These are phyloP conservation scores for Xylaria digitata DNA, from an alignment of 2,329 filamentous ascomycete species.

Conservation along the genomic window DNA sequence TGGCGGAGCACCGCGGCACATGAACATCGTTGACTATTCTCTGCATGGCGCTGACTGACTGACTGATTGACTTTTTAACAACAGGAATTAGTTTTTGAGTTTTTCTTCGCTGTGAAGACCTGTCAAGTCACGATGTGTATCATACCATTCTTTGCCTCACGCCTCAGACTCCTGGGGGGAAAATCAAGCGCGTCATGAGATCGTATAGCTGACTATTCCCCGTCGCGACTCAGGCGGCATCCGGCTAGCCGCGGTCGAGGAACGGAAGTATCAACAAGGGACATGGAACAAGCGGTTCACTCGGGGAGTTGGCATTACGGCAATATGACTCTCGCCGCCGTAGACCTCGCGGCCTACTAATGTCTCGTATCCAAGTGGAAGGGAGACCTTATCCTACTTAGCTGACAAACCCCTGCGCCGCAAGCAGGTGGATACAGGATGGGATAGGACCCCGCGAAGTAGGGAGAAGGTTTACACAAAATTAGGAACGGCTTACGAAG, in stretches of 20 bases:
- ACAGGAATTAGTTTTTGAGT: slow-evolving; percentile 1
- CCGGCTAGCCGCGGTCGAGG: slow-evolving; percentile 27
- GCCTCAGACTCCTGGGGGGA: background rate
- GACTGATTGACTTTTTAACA: background rate
- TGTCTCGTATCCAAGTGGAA: background rate
- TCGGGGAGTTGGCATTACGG: background rate
- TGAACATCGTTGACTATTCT: slow-evolving; percentile 14
- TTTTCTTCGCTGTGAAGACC: background rate
- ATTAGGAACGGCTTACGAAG: slow-evolving; percentile 16
- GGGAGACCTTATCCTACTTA: slow-evolving; percentile 8
- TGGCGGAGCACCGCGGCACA: slow-evolving; percentile 25
- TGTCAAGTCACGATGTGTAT: slow-evolving; percentile 16
- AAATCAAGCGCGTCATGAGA: slow-evolving; percentile 18
- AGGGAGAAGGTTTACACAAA: background rate
- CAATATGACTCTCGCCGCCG: slow-evolving; percentile 18
- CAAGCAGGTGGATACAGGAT: background rate
- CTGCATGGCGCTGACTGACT: background rate
- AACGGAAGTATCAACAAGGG: background rate
- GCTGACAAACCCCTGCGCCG: slow-evolving; percentile 9
- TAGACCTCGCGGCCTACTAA: slow-evolving; percentile 20
- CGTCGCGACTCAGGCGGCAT: background rate
- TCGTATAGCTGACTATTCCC: slow-evolving; percentile 3
- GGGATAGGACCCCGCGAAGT: background rate
- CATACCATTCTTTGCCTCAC: slow-evolving; percentile 1
- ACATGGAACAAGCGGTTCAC: background rate